Percentiles rank a stretch among this genome's conserved stretches.
These are phyloP conservation scores for Barnettozyma pratensis DNA, from an alignment of 805 yeast species.

Conservation along the genomic window DNA sequence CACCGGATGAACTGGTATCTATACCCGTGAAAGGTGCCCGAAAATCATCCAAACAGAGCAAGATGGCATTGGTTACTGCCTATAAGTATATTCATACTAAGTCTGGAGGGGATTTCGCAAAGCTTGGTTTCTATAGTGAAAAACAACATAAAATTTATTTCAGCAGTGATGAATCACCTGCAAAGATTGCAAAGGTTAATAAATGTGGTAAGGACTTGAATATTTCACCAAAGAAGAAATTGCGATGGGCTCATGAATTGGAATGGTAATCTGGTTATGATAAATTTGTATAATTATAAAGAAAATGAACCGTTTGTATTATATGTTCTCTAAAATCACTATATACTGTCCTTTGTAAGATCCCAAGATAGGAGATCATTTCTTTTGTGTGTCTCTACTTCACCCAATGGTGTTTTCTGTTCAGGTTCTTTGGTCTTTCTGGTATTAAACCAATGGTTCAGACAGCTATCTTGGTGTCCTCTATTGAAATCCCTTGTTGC, in stretches of 20 bases:
- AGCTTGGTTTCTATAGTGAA: constrained; percentile 21
- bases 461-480: constrained; percentile 23
- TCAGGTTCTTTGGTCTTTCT: background rate
- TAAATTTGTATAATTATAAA: no score
- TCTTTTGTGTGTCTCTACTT: no score
- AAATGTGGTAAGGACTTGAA: background rate
- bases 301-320: no score
- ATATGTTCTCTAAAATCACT: no score
- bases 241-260: constrained; percentile 22
- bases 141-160: constrained; percentile 15
- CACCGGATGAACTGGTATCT: constrained; percentile 51
- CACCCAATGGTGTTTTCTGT: no score
- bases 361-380: no score
- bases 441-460: constrained; percentile 19
- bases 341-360: no score
- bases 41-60: constrained; percentile 10
- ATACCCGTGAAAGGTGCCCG: constrained; percentile 36
- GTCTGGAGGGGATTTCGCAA: background rate
- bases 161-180: constrained; percentile 9
- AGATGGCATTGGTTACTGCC: constrained; percentile 19
- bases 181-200: constrained; percentile 7
- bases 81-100: constrained; percentile 3
- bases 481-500: constrained; percentile 27
- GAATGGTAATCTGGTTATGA: constrained; percentile 15
- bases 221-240: constrained; percentile 5